Conservation (phyloP, 495 filamentous ascomycete species). For the Amniculicola lignicola region DNA sequence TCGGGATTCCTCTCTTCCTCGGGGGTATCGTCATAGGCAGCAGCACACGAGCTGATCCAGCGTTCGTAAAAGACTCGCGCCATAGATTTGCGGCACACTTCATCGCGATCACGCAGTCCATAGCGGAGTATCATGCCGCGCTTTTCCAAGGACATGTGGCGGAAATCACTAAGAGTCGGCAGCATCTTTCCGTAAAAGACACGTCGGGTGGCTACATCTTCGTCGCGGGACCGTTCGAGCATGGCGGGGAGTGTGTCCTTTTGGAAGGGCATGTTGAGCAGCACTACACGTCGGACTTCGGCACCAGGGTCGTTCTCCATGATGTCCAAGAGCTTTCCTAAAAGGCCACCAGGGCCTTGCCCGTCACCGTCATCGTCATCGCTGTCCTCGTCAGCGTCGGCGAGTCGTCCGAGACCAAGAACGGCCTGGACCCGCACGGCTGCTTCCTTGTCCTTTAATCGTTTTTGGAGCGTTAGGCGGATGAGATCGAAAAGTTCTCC, state of each 20-base stretch:
- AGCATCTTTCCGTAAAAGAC: constrained; percentile 85
- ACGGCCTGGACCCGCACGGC: constrained; percentile 93
- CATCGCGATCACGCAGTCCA: constrained; percentile 92
- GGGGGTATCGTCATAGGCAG: constrained; percentile 50
- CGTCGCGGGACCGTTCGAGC: constrained; percentile 84
- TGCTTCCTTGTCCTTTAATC: constrained; percentile 88
- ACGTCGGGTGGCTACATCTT: constrained; percentile 76
- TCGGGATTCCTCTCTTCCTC: constrained; percentile 41
- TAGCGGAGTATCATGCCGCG: constrained; percentile 92
- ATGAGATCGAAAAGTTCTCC: constrained; percentile 83
- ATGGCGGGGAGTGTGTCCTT: constrained; percentile 83
- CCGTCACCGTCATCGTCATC: constrained; percentile 57
- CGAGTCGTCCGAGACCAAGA: constrained; percentile 77
- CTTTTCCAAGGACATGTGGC: constrained; percentile 92
- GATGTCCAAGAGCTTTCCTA: constrained; percentile 82
- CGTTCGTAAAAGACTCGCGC: constrained; percentile 85
- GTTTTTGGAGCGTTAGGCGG: constrained; percentile 69
- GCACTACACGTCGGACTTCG: constrained; percentile 81
- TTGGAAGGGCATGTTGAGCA: constrained; percentile 82
- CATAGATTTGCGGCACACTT: constrained; percentile 89
- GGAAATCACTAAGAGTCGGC: constrained; percentile 90
- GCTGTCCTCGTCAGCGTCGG: constrained; percentile 62
- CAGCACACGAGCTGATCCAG: constrained; percentile 93
- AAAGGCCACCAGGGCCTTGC: constrained; percentile 53
- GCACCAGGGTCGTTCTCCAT: constrained; percentile 93